Evolutionary conservation across 2,329 filamentous ascomycete genomes (phyloP), one percentile per base, ranked within the genome.

Genomic region (Cryphonectria radicalis): DNA sequence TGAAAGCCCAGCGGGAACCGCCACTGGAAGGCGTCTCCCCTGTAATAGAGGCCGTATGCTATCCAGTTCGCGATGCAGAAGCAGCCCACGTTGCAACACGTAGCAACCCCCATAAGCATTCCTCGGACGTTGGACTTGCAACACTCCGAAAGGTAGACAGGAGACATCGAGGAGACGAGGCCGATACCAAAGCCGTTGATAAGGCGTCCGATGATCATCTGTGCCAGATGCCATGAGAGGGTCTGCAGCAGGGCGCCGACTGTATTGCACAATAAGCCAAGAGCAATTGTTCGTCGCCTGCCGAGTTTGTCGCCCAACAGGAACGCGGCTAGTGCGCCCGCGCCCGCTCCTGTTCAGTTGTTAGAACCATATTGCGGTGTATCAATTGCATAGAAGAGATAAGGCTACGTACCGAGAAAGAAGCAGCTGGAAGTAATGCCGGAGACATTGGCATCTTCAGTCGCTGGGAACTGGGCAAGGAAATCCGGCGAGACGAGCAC

Each of bases 11-110:
- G 75, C 57, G 74, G 73, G 64, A 77, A 72, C 63, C 79, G 76
- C 77, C 77, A 81, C 43, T 78, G 76, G 4, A 76, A 71, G 13
- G 70, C 67, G 4, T 75, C 75, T 4, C 75, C 67, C 19, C 74
- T 71, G 64, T 78, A 77, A 62, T 75, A 78, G 22, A 78, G 76
- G 22, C 74, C 78, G 68, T 76, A 81, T 68, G 77, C 73, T 69
- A 78, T 73, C 84, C 84, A 86, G 74, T 84, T 85, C 8, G 84
- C 81, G 7, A 86, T 78, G 28, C 82, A 83, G 53, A 86, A 83
- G 14, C 81, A 82, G 4, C 80, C 75, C 8, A 82, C 83, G 35
- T 82, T 83, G 55, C 80, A 80, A 35, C 79, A 77, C 1, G 78
- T 79, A n/a, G 79, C 82, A 0, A 84, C 80, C 3, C 84, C 83